These are phyloP conservation scores for Rhizopogon rudus DNA, from an alignment of 768 basidiomycete species.

Conservation along the genomic window DNA sequence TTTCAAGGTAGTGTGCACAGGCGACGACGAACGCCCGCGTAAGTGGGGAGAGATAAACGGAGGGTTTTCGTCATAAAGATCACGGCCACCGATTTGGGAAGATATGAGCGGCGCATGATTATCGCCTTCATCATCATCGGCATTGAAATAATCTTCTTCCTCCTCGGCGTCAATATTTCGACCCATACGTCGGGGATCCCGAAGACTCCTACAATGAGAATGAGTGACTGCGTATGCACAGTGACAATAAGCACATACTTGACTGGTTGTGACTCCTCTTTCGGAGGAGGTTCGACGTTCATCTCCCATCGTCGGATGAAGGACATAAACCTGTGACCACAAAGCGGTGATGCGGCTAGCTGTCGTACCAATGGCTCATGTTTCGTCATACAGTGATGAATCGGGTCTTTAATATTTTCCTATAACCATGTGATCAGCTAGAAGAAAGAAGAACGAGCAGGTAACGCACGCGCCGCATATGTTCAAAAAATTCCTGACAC, in stretches of 20 bases:
- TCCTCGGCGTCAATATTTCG: constrained; percentile 69
- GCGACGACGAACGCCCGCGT: constrained; percentile 23
- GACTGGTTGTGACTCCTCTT: constrained; percentile 43
- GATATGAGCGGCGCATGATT: constrained; percentile 31
- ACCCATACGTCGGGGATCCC: constrained; percentile 36
- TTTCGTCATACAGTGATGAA: constrained; percentile 77
- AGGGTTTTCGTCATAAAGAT: constrained; percentile 32
- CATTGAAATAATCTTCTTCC: constrained; percentile 93
- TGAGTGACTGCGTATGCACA: constrained; percentile 4
- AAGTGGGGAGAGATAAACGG: constrained; percentile 24
- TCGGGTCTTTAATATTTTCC: constrained; percentile 87
- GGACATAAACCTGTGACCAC: constrained; percentile 61
- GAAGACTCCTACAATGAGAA: constrained; percentile 29
- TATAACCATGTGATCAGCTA: constrained; percentile 25
- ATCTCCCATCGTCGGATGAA: constrained; percentile 87
- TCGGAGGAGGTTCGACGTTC: constrained; percentile 77
- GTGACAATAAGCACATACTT: constrained; percentile 35
- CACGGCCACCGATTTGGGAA: constrained; percentile 18
- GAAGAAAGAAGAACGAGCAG: not conserved
- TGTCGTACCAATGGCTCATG: constrained; percentile 62
- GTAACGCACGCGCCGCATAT: constrained; percentile 73
- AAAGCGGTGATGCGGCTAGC: constrained; percentile 56
- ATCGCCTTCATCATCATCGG: constrained; percentile 73
- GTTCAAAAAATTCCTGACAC: constrained; percentile 94
- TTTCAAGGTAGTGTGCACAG: constrained; percentile 39